phyloP scores from a whole-genome alignment of 352 stramenopile genomes.

The Globisporangium middletonii region DNA sequence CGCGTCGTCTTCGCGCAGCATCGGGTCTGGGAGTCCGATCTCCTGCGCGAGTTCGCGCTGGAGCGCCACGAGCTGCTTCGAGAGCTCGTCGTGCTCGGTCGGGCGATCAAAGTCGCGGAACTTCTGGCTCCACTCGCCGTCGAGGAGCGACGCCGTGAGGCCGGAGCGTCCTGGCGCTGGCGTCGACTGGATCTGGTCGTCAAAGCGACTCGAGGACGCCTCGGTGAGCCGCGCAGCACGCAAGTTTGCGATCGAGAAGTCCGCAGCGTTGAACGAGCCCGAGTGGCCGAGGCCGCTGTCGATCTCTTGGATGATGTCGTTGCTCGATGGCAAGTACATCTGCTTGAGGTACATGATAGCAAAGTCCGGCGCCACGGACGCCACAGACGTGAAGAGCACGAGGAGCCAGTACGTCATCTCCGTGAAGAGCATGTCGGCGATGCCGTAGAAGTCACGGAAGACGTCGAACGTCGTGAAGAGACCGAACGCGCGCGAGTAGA shows the following conservation, averaged over 20 bases:
- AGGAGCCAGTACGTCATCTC: conserved; percentile 55
- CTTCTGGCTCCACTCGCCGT: conserved; percentile 75
- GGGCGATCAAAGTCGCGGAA: conserved; percentile 76
- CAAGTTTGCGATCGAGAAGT: conserved; percentile 17
- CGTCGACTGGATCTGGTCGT: conserved; percentile 21
- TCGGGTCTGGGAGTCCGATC: conserved; percentile 55
- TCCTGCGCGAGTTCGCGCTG: conserved; percentile 69
- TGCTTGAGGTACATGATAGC: conserved; percentile 70
- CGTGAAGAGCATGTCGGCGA: conserved; percentile 50
- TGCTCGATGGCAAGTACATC: conserved; percentile 81
- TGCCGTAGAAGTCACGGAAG: conserved; percentile 69
- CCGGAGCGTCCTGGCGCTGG: too few species aligned
- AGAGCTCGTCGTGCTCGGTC: conserved; percentile 70
- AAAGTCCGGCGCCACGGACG: conserved; percentile 59
- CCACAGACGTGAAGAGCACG: conserved; percentile 58
- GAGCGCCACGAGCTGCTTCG: conserved; percentile 60
- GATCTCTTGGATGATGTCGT: conserved; percentile 84
- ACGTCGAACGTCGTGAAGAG: conserved; percentile 62
- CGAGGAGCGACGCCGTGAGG: conserved; percentile 41
- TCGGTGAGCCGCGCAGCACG: conserved; percentile 9
- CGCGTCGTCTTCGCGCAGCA: conserved; percentile 57
- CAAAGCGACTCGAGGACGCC: conserved; percentile 23
- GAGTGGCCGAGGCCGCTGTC: conserved; percentile 54
- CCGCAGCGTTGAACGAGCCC: conserved; percentile 4
- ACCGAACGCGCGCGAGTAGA: conserved; percentile 61